phyloP scores from a whole-genome alignment of 108 stramenopile genomes.

The Thalassiosira profunda region DNA sequence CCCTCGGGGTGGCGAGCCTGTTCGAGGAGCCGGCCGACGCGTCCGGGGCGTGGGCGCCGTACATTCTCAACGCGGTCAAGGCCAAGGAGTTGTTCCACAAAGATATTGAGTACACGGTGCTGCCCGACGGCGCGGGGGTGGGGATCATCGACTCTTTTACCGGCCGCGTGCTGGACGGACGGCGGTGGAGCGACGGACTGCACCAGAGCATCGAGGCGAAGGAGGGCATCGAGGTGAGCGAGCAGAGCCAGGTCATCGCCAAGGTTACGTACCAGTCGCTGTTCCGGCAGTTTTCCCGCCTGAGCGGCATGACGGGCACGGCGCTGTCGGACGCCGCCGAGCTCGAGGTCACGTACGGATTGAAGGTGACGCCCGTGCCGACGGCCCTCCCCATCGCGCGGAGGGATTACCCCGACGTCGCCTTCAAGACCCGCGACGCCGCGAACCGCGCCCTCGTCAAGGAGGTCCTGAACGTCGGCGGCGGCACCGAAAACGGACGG shows the following conservation, averaged over 20 bases:
- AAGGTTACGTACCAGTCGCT: constrained; percentile 97
- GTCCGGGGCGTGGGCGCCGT: constrained; percentile 89
- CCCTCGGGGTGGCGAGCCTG: constrained; percentile 83
- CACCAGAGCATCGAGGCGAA: constrained; percentile 98
- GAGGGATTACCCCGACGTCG: constrained; percentile 94
- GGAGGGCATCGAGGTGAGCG: constrained; percentile 91
- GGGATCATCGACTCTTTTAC: constrained; percentile 97
- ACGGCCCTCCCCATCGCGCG: constrained; percentile 94
- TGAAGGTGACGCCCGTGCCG: constrained; percentile 87
- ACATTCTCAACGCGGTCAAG: constrained; percentile 89
- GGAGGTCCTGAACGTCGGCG: constrained; percentile 82
- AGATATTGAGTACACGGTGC: constrained; percentile 90
- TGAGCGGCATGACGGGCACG: constrained; percentile 97
- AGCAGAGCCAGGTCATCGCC: constrained; percentile 94
- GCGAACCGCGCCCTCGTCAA: constrained; percentile 85
- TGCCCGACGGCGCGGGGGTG: constrained; percentile 66
- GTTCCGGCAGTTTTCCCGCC: constrained; percentile 90
- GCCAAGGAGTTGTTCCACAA: constrained; percentile 95
- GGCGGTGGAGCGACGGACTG: constrained; percentile 96
- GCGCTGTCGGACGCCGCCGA: constrained; percentile 92
- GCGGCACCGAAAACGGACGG: constrained; percentile 71
- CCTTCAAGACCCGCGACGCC: constrained; percentile 92
- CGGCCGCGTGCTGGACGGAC: constrained; percentile 94
- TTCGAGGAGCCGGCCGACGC: constrained; percentile 85
- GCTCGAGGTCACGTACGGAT: constrained; percentile 85